A percentile compares a stretch with the other conserved stretches of the same genome.
phyloP scores from a whole-genome alignment of 192 early-diverging fungal species.

The Diversispora eburnea region DNA sequence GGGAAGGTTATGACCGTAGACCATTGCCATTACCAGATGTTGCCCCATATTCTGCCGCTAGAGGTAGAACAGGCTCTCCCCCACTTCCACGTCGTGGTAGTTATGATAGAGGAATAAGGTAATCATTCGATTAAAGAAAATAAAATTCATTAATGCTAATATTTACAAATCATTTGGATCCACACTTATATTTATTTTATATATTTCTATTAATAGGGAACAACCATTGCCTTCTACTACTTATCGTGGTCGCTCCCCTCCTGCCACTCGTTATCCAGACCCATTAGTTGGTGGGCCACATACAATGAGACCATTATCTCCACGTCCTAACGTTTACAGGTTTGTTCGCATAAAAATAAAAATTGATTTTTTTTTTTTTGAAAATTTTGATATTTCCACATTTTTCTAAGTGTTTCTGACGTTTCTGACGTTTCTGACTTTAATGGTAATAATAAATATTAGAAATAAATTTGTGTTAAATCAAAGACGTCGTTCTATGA shows the following conservation, averaged over 20 bases:
- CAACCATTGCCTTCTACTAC: conserved; percentile 1
- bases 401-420: neutral
- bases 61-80: conserved; percentile 2
- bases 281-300: conserved; percentile 7
- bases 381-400: neutral
- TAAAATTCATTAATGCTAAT: neutral
- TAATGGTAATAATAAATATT: neutral
- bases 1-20: conserved; percentile 23
- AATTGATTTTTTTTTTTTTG: neutral
- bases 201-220: neutral
- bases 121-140: neutral
- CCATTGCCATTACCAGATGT: conserved; percentile 20
- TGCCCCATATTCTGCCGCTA: neutral
- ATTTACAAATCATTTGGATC: neutral
- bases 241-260: conserved; percentile 19
- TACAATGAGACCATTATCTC: conserved; percentile 13
- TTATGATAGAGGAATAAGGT: conserved; percentile 22
- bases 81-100: conserved; percentile 19
- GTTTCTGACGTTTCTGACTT: neutral
- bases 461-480: no score
- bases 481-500: conserved; percentile 17
- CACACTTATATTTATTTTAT: neutral
- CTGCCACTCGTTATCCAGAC: conserved; percentile 22
- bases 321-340: neutral
- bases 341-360: neutral